These are phyloP conservation scores for Trypanosoma cruzi DNA, from an alignment of 208 protist species.

Conservation along the genomic window DNA sequence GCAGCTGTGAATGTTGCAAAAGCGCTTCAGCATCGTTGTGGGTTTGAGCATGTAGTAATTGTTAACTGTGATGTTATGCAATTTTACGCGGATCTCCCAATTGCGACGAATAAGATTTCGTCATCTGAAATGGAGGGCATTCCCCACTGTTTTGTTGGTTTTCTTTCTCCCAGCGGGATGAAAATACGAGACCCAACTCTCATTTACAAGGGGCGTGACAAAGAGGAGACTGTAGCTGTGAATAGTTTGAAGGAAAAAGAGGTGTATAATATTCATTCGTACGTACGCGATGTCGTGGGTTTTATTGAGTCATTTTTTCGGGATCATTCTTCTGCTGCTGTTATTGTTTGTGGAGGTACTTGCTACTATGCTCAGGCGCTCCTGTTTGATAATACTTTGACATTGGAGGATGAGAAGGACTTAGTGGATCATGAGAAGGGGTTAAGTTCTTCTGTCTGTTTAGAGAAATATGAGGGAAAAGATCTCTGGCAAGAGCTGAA, in stretches of 20 bases:
- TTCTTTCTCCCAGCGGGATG: constrained; percentile 45
- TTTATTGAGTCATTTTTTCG: constrained; percentile 62
- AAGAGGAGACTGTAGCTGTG: background rate
- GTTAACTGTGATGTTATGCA: constrained; percentile 92
- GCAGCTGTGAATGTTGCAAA: constrained; percentile 71
- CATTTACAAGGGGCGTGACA: constrained; percentile 29
- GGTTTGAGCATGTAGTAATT: constrained; percentile 70
- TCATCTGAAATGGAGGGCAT: constrained; percentile 53
- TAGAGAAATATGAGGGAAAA: constrained; percentile 12
- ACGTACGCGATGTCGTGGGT: constrained; percentile 40
- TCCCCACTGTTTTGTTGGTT: constrained; percentile 78
- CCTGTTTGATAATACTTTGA: constrained; percentile 63
- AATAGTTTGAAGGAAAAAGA: background rate
- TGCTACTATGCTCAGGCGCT: constrained; percentile 79
- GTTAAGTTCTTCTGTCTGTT: background rate
- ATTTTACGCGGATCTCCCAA: constrained; percentile 83
- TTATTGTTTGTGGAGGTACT: constrained; percentile 85
- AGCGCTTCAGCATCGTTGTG: constrained; percentile 35
- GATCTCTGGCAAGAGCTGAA: constrained; percentile 59
- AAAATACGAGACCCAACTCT: constrained; percentile 27
- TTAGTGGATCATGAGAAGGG: background rate
- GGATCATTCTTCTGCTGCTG: constrained; percentile 35
- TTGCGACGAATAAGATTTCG: constrained; percentile 88
- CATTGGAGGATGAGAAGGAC: constrained; percentile 27
- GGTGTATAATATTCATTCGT: constrained; percentile 56